These are phyloP conservation scores for Begonia masoniana DNA, from an alignment of 306 rosid species.

Conservation along the genomic window DNA sequence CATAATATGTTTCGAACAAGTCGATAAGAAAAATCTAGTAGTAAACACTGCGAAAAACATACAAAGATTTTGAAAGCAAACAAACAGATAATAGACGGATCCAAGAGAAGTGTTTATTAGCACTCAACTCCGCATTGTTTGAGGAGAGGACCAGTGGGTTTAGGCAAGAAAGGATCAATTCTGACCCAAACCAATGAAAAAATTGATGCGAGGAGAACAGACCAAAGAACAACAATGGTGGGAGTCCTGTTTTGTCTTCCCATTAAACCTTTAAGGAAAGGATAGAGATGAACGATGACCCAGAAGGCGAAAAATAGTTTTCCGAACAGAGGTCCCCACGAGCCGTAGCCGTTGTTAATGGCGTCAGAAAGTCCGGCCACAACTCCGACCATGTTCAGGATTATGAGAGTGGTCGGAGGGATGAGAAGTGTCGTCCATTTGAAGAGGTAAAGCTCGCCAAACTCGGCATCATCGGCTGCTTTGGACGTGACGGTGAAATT, in stretches of 20 bases:
- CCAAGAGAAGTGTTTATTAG: conserved; percentile 26
- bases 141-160: conserved; percentile 71
- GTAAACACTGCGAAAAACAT: no score
- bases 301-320: conserved; percentile 82
- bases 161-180: conserved; percentile 82
- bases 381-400: conserved; percentile 82
- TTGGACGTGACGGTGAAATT: conserved; percentile 53
- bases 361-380: conserved; percentile 97
- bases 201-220: conserved; percentile 59
- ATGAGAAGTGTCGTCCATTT: conserved; percentile 89
- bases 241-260: conserved; percentile 95
- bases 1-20: no score
- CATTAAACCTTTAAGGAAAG: conserved; percentile 89
- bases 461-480: conserved; percentile 34
- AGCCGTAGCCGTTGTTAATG: conserved; percentile 71
- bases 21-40: no score
- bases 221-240: conserved; percentile 77
- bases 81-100: conserved; percentile 1
- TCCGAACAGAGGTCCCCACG: conserved; percentile 89
- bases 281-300: conserved; percentile 89
- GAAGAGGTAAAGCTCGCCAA: conserved; percentile 66
- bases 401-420: conserved; percentile 79
- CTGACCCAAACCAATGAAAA: conserved; percentile 92
- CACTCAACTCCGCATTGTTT: conserved; percentile 87
- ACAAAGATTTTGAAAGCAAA: no score